These are phyloP conservation scores for Zelonia costaricensis DNA, from an alignment of 208 protist genomes.

Conservation along the genomic window DNA sequence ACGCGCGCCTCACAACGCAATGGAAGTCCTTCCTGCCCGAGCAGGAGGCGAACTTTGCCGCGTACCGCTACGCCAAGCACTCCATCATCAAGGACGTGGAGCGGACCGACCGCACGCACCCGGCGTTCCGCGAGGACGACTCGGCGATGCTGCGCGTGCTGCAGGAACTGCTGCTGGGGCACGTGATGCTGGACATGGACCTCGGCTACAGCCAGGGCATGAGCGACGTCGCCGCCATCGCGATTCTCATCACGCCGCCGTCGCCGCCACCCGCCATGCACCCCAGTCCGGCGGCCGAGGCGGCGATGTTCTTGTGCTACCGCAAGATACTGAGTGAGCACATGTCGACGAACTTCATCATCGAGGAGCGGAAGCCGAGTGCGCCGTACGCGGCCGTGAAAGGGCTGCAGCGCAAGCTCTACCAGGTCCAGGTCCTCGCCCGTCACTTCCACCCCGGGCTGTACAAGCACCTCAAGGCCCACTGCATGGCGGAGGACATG, in stretches of 20 bases:
- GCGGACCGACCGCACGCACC: slow-evolving; percentile 72
- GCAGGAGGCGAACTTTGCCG: slow-evolving; percentile 68
- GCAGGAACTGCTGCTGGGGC: slow-evolving; percentile 74
- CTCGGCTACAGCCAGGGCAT: slow-evolving; percentile 93
- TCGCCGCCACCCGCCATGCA: slow-evolving; percentile 4
- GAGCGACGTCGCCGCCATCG: slow-evolving; percentile 79
- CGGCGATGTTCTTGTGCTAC: slow-evolving; percentile 28
- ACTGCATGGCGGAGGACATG: slow-evolving; percentile 66
- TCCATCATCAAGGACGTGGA: slow-evolving; percentile 90
- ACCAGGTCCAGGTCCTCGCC: slow-evolving; percentile 45
- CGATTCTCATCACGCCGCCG: slow-evolving; percentile 51
- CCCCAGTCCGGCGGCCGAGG: slow-evolving; percentile 7
- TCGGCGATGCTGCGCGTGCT: slow-evolving; percentile 53
- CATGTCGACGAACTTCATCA: slow-evolving; percentile 54
- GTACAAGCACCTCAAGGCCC: slow-evolving; percentile 49
- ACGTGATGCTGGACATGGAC: slow-evolving; percentile 92
- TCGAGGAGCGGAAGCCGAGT: slow-evolving; percentile 37
- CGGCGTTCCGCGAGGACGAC: slow-evolving; percentile 46
- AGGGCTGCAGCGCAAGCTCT: slow-evolving; percentile 54
- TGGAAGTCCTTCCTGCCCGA: slow-evolving; percentile 71
- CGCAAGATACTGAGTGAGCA: slow-evolving; percentile 48
- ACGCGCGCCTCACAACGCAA: slow-evolving; percentile 64
- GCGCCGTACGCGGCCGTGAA: slow-evolving; percentile 21
- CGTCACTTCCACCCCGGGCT: slow-evolving; percentile 61
- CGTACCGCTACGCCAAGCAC: slow-evolving; percentile 50